phyloP scores from a whole-genome alignment of 2,329 filamentous ascomycete genomes.

The Colletotrichum endophyticum region DNA sequence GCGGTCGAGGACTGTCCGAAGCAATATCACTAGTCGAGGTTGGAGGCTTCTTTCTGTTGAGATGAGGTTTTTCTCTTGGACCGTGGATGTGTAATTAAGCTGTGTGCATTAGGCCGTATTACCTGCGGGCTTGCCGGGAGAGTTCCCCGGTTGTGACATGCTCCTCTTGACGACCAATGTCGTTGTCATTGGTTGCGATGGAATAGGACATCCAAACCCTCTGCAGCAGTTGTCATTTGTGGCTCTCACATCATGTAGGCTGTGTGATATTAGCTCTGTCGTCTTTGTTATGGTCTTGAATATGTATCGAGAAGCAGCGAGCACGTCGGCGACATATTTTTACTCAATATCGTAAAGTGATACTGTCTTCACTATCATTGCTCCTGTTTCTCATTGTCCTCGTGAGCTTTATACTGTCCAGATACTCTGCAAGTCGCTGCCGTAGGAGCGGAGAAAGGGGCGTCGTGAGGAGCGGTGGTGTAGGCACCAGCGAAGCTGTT shows the following conservation, averaged over 20 bases:
- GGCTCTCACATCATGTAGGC: not conserved
- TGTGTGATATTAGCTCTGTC: not conserved
- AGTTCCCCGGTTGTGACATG: not conserved
- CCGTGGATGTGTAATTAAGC: not conserved
- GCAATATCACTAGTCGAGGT: rapidly evolving
- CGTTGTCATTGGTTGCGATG: not conserved
- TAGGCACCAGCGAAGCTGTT: not conserved
- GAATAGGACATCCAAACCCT: not conserved
- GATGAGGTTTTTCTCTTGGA: not conserved
- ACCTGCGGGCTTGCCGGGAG: not conserved
- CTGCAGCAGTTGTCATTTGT: not conserved
- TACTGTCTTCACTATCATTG: not conserved
- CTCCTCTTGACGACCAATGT: not conserved
- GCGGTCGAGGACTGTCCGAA: not conserved
- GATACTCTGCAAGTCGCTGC: not conserved
- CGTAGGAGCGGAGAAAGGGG: not conserved
- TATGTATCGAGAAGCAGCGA: rapidly evolving
- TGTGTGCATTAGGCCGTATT: not conserved
- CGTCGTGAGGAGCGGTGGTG: not conserved
- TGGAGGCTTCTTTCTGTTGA: not conserved
- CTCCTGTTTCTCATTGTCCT: rapidly evolving
- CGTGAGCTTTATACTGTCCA: not conserved
- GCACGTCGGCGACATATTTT: not conserved
- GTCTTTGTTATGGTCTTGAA: not conserved
- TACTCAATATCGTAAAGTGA: not conserved